These are phyloP conservation scores for Quercus mongolica DNA, from an alignment of 306 rosid species.

Conservation along the genomic window DNA sequence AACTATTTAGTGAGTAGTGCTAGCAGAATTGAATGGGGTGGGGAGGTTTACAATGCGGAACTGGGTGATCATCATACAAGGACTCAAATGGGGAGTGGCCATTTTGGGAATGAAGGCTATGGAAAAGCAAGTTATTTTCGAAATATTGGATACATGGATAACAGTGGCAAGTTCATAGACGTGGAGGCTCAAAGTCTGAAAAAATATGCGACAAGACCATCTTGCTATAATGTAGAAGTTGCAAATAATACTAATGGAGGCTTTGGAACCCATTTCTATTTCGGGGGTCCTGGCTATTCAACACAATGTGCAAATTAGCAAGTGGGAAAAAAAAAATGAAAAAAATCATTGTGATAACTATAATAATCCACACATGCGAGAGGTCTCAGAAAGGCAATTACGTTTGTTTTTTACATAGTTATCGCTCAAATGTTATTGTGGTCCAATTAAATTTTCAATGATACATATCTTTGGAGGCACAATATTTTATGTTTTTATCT, in stretches of 20 bases:
- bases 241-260: not conserved
- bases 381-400: no score
- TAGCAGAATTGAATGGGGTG: not conserved
- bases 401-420: no score
- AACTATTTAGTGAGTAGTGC: not conserved
- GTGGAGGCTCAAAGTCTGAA: not conserved
- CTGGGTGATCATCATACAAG: conserved; percentile 1
- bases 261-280: conserved; percentile 10
- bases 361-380: no score
- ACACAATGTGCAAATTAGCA: not conserved
- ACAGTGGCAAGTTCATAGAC: not conserved
- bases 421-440: no score
- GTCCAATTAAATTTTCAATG: no score
- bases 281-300: conserved; percentile 26
- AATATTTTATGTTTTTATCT: no score
- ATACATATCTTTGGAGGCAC: no score
- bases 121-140: conserved; percentile 19
- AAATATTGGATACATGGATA: conserved; percentile 4
- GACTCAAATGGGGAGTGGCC: conserved; percentile 37
- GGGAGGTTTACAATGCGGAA: conserved; percentile 11
- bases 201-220: not conserved
- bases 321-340: not conserved
- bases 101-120: conserved; percentile 14
- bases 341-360: no score
- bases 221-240: conserved; percentile 3